Base-by-base conservation (phyloP, 306 rosid genomes). In the Rubus idaeus region DNA sequence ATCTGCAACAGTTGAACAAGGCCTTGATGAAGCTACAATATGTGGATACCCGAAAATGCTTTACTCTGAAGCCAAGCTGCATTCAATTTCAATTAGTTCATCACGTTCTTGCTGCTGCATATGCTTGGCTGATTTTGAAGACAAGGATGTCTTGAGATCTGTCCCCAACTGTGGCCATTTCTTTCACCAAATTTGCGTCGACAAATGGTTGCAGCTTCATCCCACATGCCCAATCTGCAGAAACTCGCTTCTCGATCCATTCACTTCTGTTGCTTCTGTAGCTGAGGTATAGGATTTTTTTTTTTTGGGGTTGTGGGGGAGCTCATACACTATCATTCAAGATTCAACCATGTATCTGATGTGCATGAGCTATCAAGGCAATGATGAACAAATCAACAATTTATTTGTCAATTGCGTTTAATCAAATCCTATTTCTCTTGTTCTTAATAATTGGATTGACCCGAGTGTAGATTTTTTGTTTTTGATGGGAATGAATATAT, bases 221-320 rank as follows among this genome's bases (percentile, higher is more conserved):
- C 77, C 77, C 11, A 26, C 77, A 14, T 74, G 77, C 70, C 77
- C 77, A 35, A 47, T 74, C 17, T 74, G 77, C 57, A 60, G 77
- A 60, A 60, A 46, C 58, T 60, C 69, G 12, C 77, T 62, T 14
- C 7, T 56, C 0, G 67, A 73, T 73, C 53, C 76, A 21, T 41
- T 35, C 30, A 18, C 47, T 26, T 8, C 17, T 12, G 76, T 40
- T 20, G 52, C 2, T 57, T 64, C 46, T 64, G 69, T 64, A 39
- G 40, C 10, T 26, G 77, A 74, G 45, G 69, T 74, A 7, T 57
- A 57, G 46, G 37, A 35, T 37, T 3, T 14, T 2, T 3, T 16
- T 14, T 16, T 39, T 30, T 5, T 5, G 35, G 35, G 35, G 35
- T 30, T 1, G 0, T 0, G 35, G 35, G 35, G 35, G 35, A 12